Base-by-base conservation (phyloP, 306 rosid species). In the Vigna angularis region DNA sequence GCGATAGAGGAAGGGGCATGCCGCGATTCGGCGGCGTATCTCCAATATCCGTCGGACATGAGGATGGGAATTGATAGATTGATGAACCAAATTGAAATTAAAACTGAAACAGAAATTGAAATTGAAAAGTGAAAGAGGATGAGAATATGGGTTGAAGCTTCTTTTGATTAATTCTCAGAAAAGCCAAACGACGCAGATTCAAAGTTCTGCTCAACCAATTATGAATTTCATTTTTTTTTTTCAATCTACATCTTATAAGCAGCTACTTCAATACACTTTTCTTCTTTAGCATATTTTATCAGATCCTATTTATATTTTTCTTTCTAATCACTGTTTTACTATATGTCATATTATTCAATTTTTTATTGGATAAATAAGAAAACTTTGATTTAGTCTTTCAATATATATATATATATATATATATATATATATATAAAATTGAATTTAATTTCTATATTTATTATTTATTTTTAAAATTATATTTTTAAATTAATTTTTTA, bases 11-110 rank as follows among this genome's bases (percentile, higher is more conserved):
- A 42, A 4, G 89, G 91, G 6, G 81, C 84, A 67, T 87, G 91
- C 47, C 93, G 93, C 12, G 95, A 48, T 12, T 94, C 97, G 76
- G 86, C 97, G 76, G 86, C 76, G 85, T 94, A 94, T 90, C 97
- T 89, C 98, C 98, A 92, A 42, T 92, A 92, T 58, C 87, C 88
- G 81, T 94, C 96, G 42, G 97, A 90, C 98, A 94, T 94, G 73
- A 9, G 2, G 49, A 48, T 15, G 5, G 3, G 0, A 18, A 58
- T 52, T 45, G 50, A 45, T 13, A 15, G 53, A 24, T 15, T 14
- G 16, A 45, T 11, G 50, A 45, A 45, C 15, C 50, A 24, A 9
- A 34, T 20, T 32, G 47, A 14, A 58, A 57, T 24, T 57, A 2
- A 57, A 24, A 57, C 3, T 57, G 57, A n/a, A 7, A 30, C 13